A percentile compares a stretch with the other conserved stretches of the same genome.
These are phyloP conservation scores for Pulveroboletus sp. DNA, from an alignment of 768 basidiomycete genomes.

Conservation along the genomic window DNA sequence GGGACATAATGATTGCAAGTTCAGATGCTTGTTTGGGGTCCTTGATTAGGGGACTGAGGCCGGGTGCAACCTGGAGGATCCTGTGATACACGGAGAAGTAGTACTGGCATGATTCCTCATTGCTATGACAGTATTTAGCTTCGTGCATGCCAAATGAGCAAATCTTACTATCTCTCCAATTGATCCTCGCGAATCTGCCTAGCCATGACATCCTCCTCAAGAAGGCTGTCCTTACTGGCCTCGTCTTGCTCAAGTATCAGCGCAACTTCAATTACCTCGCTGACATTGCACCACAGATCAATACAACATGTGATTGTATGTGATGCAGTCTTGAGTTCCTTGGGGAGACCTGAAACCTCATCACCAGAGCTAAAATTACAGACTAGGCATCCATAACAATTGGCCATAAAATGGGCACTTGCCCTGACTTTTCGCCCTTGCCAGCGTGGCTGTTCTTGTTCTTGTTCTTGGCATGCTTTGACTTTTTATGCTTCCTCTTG, in stretches of 20 bases:
- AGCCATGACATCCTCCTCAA: not conserved
- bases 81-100: not conserved
- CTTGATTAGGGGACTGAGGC: not conserved
- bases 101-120: not conserved
- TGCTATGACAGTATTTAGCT: not conserved
- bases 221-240: not conserved
- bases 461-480: too few species aligned
- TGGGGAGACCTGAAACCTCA: not conserved
- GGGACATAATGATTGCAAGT: not conserved
- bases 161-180: not conserved
- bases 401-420: not conserved
- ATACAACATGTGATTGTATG: constrained; percentile 1
- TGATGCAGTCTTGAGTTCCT: not conserved
- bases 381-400: too few species aligned
- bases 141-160: not conserved
- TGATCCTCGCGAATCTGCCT: not conserved
- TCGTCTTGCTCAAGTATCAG: not conserved
- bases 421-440: not conserved
- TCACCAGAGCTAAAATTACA: too few species aligned
- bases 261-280: not conserved
- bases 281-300: constrained; percentile 4
- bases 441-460: not conserved
- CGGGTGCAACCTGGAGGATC: not conserved
- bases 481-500: not conserved
- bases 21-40: not conserved